Conservation (phyloP, 495 filamentous ascomycete species). For the Neohortaea acidophila region DNA sequence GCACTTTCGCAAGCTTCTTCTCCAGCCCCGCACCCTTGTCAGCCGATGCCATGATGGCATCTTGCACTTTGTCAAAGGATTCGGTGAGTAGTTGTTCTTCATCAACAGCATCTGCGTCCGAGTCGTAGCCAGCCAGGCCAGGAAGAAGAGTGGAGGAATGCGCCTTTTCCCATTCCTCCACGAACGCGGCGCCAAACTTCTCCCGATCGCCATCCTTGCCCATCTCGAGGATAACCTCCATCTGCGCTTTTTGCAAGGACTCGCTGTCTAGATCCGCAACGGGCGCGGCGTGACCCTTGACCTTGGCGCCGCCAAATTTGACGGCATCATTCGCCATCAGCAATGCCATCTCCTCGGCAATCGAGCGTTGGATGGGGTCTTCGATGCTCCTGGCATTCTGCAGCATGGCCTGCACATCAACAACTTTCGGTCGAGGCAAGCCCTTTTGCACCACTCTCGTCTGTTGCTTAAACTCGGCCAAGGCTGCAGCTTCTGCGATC, state of each 20-base stretch:
- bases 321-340: constrained; percentile 69
- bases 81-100: constrained; percentile 43
- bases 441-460: constrained; percentile 79
- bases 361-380: constrained; percentile 42
- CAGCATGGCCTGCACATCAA: constrained; percentile 57
- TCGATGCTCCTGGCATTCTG: constrained; percentile 38
- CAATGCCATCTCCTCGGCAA: constrained; percentile 60
- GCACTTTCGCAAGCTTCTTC: constrained; percentile 77
- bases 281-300: constrained; percentile 43
- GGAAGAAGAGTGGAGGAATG: constrained; percentile 45
- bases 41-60: constrained; percentile 53
- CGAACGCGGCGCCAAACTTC: constrained; percentile 38
- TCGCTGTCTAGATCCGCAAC: constrained; percentile 57
- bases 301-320: constrained; percentile 50
- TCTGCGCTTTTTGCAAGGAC: constrained; percentile 54
- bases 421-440: constrained; percentile 58
- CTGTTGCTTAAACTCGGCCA: constrained; percentile 64
- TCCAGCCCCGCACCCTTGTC: constrained; percentile 72
- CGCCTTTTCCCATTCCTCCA: constrained; percentile 49
- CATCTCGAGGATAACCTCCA: constrained; percentile 60
- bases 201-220: constrained; percentile 9
- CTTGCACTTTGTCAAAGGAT: constrained; percentile 55
- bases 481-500: constrained; percentile 52
- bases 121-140: constrained; percentile 60
- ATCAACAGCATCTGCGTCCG: constrained; percentile 55